phyloP scores from a whole-genome alignment of 2,329 filamentous ascomycete species.

The Fusarium hostae region DNA sequence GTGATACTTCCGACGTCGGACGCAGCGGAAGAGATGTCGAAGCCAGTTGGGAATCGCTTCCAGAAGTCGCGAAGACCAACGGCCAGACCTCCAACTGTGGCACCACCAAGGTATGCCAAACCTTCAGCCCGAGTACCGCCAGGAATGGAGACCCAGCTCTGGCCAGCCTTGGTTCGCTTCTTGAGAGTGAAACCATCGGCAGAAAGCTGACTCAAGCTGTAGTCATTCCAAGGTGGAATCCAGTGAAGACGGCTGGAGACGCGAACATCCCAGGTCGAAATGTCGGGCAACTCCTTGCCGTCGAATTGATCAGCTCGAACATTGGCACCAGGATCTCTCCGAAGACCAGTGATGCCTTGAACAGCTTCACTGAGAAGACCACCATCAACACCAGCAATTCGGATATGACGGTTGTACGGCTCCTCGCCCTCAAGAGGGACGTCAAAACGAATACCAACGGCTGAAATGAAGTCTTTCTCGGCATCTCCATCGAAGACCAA shows the following conservation, averaged over 20 bases:
- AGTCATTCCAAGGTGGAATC: constrained; percentile 70
- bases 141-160: constrained; percentile 68
- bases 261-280: constrained; percentile 58
- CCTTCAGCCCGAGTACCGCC: constrained; percentile 67
- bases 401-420: constrained; percentile 68
- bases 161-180: constrained; percentile 68
- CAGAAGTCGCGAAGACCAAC: constrained; percentile 70
- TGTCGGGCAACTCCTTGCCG: constrained; percentile 56
- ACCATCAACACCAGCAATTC: constrained; percentile 65
- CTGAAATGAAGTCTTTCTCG: constrained; percentile 62
- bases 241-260: constrained; percentile 61
- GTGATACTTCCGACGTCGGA: constrained; percentile 64
- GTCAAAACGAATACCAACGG: constrained; percentile 65
- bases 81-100: constrained; percentile 67
- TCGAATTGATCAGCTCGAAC: constrained; percentile 63
- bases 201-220: constrained; percentile 65
- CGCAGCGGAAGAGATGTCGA: constrained; percentile 65
- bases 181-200: constrained; percentile 69
- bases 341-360: constrained; percentile 68
- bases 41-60: constrained; percentile 69
- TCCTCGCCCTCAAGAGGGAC: constrained; percentile 64
- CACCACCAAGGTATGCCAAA: constrained; percentile 68
- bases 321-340: constrained; percentile 62
- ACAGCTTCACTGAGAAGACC: constrained; percentile 68
- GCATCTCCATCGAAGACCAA: constrained; percentile 65